phyloP scores from a whole-genome alignment of 345 rosid species.

The Aethionema arabicum region DNA sequence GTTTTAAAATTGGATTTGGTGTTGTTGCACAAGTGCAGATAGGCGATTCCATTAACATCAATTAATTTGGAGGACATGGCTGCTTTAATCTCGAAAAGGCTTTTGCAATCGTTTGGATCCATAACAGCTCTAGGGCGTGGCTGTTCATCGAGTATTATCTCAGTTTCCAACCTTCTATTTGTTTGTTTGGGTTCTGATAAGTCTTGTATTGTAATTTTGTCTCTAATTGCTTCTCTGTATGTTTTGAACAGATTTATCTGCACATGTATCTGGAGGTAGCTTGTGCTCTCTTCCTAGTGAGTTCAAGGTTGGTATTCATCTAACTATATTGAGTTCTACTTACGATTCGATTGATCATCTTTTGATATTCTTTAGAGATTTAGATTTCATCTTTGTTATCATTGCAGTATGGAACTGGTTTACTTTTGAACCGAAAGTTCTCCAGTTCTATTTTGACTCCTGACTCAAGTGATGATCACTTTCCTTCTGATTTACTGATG shows the following conservation, averaged over 20 bases:
- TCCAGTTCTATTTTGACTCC: slow-evolving; percentile 59
- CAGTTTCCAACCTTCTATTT: not conserved
- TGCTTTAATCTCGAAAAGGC: slow-evolving; percentile 40
- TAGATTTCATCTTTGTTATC: slow-evolving; percentile 3
- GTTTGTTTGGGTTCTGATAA: slow-evolving; percentile 18
- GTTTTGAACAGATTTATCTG: slow-evolving; percentile 20
- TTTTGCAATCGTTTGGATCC: slow-evolving; percentile 40
- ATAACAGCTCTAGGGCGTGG: slow-evolving; percentile 30
- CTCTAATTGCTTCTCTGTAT: slow-evolving; percentile 12
- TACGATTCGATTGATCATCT: not conserved
- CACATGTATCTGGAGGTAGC: slow-evolving; percentile 27
- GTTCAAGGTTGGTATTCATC: slow-evolving; percentile 20
- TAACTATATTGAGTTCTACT: not conserved
- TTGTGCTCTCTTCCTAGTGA: slow-evolving; percentile 21
- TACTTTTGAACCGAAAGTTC: slow-evolving; percentile 44
- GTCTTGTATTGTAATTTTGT: slow-evolving; percentile 18
- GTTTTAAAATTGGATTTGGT: slow-evolving; percentile 7
- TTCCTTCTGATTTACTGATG: slow-evolving; percentile 66
- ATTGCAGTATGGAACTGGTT: slow-evolving; percentile 47
- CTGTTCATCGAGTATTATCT: slow-evolving; percentile 7
- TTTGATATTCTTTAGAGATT: not conserved
- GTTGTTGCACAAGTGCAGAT: slow-evolving; percentile 28
- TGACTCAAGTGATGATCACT: slow-evolving; percentile 47
- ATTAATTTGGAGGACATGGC: slow-evolving; percentile 42
- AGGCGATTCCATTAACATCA: slow-evolving; percentile 1